Base-by-base conservation (phyloP, 768 basidiomycete species). In the Trametes coccinea region DNA sequence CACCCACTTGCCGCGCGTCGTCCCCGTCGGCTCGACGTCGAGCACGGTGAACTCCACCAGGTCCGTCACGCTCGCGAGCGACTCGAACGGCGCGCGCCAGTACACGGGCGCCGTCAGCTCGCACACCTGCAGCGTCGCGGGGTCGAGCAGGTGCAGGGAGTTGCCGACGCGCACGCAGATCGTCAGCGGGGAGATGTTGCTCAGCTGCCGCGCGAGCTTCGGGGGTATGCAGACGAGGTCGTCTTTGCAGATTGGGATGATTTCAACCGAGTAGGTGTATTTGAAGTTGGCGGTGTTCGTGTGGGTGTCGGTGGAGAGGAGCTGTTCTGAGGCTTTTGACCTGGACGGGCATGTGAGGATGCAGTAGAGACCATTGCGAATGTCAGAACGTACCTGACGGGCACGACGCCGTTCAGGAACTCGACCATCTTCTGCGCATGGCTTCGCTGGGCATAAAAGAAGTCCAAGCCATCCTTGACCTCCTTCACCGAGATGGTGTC, bases 351-450 rank as follows among this genome's bases (percentile, higher is more conserved):
- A 39, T n/a, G n/a, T 22, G 5, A 27, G 11, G 10, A 17, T 4
- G 1, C n/a, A 3, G 9, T 22, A 16, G 34, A 29, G 11, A 2
- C 11, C 6, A 13, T 31, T 3, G 41, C 5, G 2, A 6, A 10
- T 7, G n/a, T 7, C 13, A 22, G 31, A 16, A 74, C 88, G 66
- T 66, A 95, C 95, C 90, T 81, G 40, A 91, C 83, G 1, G 97
- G 97, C 0, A 94, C 94, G 4, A 96, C 92, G 11, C 92, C 82
- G 7, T 81, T 77, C 66, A 99, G 77, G 72, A 99, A 98, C 57
- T 98, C 97, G 0, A 90, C 86, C 96, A 98, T 98, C 75, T 96
- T 96, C 69, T 95, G 81, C 0, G 95, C 96, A 70, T 95, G 93
- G 72, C 87, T 93, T 60, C 93, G 82, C 52, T 22, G 88, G 86